Evolutionary conservation across 495 filamentous ascomycete genomes (phyloP).

Genomic region (Tuber borchii): DNA sequence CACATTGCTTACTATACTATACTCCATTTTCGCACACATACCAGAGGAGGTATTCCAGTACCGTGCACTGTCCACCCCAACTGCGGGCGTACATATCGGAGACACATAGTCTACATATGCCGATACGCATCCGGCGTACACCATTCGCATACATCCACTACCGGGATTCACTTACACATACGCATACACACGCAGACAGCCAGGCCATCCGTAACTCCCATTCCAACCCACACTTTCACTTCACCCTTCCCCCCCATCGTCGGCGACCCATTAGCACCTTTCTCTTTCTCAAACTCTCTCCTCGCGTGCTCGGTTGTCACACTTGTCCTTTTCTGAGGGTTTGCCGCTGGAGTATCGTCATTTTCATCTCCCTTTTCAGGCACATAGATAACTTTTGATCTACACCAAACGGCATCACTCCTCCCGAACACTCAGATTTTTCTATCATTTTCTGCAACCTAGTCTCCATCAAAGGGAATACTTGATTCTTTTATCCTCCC

Average conservation of each 20-base stretch:
- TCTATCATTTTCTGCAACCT: slow-evolving; percentile 31
- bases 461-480: slow-evolving; percentile 26
- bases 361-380: slow-evolving; percentile 32
- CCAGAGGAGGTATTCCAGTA: not conserved
- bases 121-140: not conserved
- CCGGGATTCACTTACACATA: slow-evolving; percentile 1
- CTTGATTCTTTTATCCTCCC: slow-evolving; percentile 28
- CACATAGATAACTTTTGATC: slow-evolving; percentile 20
- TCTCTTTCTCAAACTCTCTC: slow-evolving; percentile 21
- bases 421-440: slow-evolving; percentile 29
- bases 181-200: not conserved
- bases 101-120: not conserved
- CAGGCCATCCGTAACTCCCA: slow-evolving; percentile 3
- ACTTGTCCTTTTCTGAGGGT: slow-evolving; percentile 20
- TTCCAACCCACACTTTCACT: slow-evolving; percentile 19
- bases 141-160: slow-evolving; percentile 1
- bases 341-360: slow-evolving; percentile 30
- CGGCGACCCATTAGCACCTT: slow-evolving; percentile 9
- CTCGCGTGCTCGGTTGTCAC: slow-evolving; percentile 29
- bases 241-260: slow-evolving; percentile 13
- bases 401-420: slow-evolving; percentile 39
- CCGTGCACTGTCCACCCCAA: not conserved
- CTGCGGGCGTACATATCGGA: not conserved
- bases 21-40: not conserved
- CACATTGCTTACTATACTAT: not conserved